Evolutionary conservation across 2,329 filamentous ascomycete species (phyloP).

Genomic region (Penicillium corylophilum): DNA sequence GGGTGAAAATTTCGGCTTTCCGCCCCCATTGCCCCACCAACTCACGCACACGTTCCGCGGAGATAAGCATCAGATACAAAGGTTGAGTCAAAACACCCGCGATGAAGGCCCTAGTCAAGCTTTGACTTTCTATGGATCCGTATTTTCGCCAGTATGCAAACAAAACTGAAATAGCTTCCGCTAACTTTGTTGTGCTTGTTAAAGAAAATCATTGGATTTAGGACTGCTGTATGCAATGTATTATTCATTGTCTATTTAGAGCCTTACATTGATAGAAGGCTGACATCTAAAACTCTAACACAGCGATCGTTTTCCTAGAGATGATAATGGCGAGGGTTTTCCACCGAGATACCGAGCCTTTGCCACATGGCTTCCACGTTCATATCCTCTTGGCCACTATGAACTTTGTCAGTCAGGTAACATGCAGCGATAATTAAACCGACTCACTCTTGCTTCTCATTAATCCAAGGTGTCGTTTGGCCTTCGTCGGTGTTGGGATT

Average conservation of each 20-base stretch:
- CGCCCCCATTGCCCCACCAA: not conserved
- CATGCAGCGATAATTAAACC: not conserved
- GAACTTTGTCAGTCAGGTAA: not conserved
- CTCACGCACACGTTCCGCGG: not conserved
- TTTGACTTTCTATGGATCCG: too few relatives aligned
- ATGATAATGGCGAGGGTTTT: slow-evolving; percentile 34
- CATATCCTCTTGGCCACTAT: slow-evolving; percentile 39
- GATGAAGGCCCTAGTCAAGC: too few relatives aligned
- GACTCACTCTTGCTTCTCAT: slow-evolving; percentile 34
- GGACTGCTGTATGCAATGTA: too few relatives aligned
- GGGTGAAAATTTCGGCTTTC: not conserved
- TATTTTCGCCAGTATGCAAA: too few relatives aligned
- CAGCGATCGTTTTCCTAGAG: slow-evolving; percentile 5
- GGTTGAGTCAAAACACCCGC: not conserved
- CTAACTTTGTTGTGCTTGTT: too few relatives aligned
- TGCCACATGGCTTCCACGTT: slow-evolving; percentile 39
- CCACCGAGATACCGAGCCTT: slow-evolving; percentile 30
- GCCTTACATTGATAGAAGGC: slow-evolving; percentile 10
- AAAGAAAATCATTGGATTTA: too few relatives aligned
- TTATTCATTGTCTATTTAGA: not conserved
- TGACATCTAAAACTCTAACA: too few relatives aligned
- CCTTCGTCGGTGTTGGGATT: slow-evolving; percentile 36
- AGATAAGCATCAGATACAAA: not conserved
- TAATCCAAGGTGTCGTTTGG: slow-evolving; percentile 35
- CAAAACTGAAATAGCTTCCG: too few relatives aligned